Evolutionary conservation across 1,284 basidiomycete species (phyloP), one percentile per base, ranked within the genome.

Genomic region (Singerocomus inundabilis): DNA sequence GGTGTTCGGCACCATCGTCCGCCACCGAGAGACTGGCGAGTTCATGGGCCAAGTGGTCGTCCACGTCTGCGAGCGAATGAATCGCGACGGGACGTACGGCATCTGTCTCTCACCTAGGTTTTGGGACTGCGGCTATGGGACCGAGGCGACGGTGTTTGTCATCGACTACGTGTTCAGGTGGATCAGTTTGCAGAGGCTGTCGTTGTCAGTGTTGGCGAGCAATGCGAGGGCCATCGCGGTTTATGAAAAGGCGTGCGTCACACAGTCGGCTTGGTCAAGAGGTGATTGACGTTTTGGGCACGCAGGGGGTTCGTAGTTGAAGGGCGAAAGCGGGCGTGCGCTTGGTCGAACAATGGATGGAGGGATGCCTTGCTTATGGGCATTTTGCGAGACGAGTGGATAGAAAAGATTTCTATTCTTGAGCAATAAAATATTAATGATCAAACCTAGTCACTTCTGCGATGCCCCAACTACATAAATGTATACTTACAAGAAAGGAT

Each of bases 11-110:
- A 65, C 60, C 44, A 57, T 74, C 48, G 53, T 75, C 34, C 64
- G 64, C n/a, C 55, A 56, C 15, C 60, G 63, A n/a, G 60, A 61
- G 18, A 67, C 64, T 15, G 57, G 60, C 34, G 63, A 62, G 15
- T 70, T 73, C 51, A 58, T 76, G 32, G 75, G 75, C 30, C 63
- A 70, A 13, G 58, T 63, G 26, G 59, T 62, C 31, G 32, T 75
- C 28, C 61, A 57, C 24, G 55, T 67, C 5, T 48, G 43, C 11
- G 61, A 67, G 34, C 54, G 64, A 2, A 57, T 49, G 48, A 60
- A 69, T 33, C 59, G 64, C 15, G 66, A 71, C n/a, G 70, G 59
- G 30, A 53, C 54, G 37, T 61, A 67, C 24, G 69, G 64, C 4
- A 59, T 72, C 34, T 68, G 57, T 30, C 55, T 72, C 11, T 32